Conservation (phyloP, 2,329 filamentous ascomycete species). For the Drechslera avenae region DNA sequence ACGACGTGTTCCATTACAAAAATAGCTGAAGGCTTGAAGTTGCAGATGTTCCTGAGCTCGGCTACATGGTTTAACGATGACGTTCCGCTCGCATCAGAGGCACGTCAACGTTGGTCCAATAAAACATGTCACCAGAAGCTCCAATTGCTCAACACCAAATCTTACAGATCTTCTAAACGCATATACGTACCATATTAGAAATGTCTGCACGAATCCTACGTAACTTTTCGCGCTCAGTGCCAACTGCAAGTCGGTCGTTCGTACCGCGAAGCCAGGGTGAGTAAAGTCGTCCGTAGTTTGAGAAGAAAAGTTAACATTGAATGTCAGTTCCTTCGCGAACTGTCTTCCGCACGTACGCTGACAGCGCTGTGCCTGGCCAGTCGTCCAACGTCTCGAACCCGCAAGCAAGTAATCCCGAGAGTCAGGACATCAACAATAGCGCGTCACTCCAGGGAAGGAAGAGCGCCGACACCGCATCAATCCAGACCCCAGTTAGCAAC, state of each 20-base stretch:
- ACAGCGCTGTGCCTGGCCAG: constrained; percentile 12
- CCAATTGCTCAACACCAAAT: neutral
- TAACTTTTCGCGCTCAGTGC: constrained; percentile 11
- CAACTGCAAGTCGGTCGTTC: neutral
- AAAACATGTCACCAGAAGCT: neutral
- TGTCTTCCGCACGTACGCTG: constrained; percentile 11
- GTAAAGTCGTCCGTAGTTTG: neutral
- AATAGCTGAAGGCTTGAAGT: no score
- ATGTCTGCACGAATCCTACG: constrained; percentile 11
- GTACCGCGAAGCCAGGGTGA: constrained; percentile 11
- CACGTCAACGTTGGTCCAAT: constrained; percentile 1
- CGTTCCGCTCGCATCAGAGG: constrained; percentile 7
- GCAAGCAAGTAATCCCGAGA: constrained; percentile 16
- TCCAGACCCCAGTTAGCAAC: constrained; percentile 18
- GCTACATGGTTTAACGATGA: constrained; percentile 6
- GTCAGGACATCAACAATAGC: constrained; percentile 19
- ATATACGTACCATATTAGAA: neutral
- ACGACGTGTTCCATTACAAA: no score
- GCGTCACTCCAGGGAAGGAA: constrained; percentile 13
- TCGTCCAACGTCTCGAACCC: constrained; percentile 20
- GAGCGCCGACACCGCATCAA: constrained; percentile 14
- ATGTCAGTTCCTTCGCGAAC: neutral
- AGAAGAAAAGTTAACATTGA: neutral
- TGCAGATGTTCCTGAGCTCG: neutral
- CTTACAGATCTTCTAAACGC: neutral